Evolutionary conservation across 1,139 yeast genomes (phyloP).

Genomic region (Taphrina deformans): DNA sequence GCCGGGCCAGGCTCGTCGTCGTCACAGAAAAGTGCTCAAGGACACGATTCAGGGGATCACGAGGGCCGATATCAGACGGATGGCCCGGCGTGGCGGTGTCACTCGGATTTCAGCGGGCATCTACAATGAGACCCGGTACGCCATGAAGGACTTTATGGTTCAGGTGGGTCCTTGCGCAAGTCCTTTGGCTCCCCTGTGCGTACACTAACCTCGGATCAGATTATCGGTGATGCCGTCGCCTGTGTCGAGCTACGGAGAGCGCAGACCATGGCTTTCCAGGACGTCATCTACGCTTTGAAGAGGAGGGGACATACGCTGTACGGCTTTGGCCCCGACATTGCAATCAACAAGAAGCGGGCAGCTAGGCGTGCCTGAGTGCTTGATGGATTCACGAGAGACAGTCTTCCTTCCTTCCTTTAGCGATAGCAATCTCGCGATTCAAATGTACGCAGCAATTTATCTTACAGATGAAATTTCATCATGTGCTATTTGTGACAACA

Average conservation of each 20-base stretch:
- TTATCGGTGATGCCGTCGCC: conserved; percentile 42
- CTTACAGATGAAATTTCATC: no score
- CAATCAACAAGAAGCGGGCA: neutral
- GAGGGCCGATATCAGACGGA: conserved; percentile 44
- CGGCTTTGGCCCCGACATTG: conserved; percentile 40
- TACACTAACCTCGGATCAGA: conserved; percentile 8
- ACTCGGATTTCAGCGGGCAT: conserved; percentile 44
- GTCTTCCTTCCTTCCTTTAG: no score
- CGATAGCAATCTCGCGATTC: neutral
- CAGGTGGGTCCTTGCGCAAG: conserved; percentile 32
- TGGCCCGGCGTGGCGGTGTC: conserved; percentile 45
- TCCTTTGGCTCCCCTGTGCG: neutral
- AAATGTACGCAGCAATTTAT: no score
- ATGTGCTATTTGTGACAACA: no score
- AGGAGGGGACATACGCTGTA: conserved; percentile 45
- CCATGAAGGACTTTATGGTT: conserved; percentile 43
- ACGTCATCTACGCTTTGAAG: conserved; percentile 44
- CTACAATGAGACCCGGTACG: conserved; percentile 44
- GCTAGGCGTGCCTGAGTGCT: neutral
- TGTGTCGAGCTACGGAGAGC: conserved; percentile 41
- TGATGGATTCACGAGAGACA: no score
- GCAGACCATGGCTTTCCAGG: conserved; percentile 42
- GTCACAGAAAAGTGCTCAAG: conserved; percentile 44
- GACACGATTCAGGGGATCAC: conserved; percentile 45
- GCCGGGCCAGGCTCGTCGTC: conserved; percentile 29